Evolutionary conservation across 768 basidiomycete genomes (phyloP).

Genomic region (Lactarius sanguifluus): DNA sequence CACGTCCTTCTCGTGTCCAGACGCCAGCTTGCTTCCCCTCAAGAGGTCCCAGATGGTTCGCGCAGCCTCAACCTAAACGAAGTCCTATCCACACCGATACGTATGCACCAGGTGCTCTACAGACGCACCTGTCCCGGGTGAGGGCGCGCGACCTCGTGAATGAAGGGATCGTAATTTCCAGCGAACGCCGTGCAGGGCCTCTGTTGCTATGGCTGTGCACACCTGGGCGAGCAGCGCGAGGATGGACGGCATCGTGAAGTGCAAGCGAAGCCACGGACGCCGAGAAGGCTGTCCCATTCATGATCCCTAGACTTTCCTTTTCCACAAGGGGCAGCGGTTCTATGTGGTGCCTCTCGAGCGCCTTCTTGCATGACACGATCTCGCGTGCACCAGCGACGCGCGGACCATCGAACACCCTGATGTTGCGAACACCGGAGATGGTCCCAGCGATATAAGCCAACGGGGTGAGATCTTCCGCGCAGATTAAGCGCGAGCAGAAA

Average conservation of each 20-base stretch:
- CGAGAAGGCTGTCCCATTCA: conserved; percentile 86
- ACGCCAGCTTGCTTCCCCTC: conserved; percentile 65
- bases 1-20: conserved; percentile 62
- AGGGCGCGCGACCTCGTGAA: conserved; percentile 70
- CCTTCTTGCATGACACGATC: conserved; percentile 53
- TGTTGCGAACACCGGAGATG: conserved; percentile 76
- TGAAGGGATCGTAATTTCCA: conserved; percentile 75
- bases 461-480: conserved; percentile 27
- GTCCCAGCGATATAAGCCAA: conserved; percentile 52
- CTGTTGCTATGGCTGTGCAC: conserved; percentile 79
- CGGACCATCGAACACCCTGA: conserved; percentile 65
- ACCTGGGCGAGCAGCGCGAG: conserved; percentile 66
- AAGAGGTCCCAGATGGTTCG: conserved; percentile 68
- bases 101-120: neutral
- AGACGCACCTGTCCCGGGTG: conserved; percentile 72
- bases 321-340: conserved; percentile 63
- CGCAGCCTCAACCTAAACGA: conserved; percentile 61
- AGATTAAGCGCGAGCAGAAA: neutral
- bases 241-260: conserved; percentile 69
- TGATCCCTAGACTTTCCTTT: conserved; percentile 77
- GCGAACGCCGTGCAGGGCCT: conserved; percentile 76
- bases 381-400: conserved; percentile 47
- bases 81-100: neutral
- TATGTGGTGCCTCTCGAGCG: conserved; percentile 59
- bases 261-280: conserved; percentile 74